These are phyloP conservation scores for cucumber (Cucumis sativus) DNA, from an alignment of 306 rosid species.

Conservation along the genomic window DNA sequence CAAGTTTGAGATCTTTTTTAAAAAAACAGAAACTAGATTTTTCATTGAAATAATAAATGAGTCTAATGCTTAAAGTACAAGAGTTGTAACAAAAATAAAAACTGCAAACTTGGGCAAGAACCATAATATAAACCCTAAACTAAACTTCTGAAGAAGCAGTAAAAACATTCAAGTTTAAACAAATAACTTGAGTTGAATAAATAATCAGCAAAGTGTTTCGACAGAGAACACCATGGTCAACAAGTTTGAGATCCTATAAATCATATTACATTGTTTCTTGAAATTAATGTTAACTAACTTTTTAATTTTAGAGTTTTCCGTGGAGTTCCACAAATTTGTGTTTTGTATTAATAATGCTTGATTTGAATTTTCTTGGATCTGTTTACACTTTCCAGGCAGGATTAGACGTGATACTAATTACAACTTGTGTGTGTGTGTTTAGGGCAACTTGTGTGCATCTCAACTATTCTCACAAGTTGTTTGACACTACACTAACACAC, in stretches of 20 bases:
- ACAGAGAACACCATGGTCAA: too few species aligned
- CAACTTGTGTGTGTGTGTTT: background rate
- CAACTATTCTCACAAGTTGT: background rate
- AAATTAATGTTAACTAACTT: background rate
- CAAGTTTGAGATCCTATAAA: background rate
- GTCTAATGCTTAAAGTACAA: too few species aligned
- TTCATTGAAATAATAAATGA: too few species aligned
- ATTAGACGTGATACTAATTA: background rate
- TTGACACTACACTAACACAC: background rate
- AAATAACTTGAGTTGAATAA: too few species aligned
- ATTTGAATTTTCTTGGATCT: background rate
- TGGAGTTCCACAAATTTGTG: background rate
- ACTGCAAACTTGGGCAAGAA: too few species aligned
- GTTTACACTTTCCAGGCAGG: background rate
- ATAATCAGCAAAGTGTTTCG: too few species aligned
- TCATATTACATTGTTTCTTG: background rate
- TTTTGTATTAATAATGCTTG: background rate
- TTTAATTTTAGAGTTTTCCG: background rate
- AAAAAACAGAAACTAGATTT: too few species aligned
- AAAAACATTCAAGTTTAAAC: too few species aligned
- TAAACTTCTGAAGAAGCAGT: too few species aligned
- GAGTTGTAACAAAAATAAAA: too few species aligned
- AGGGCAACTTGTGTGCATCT: background rate
- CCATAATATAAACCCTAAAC: too few species aligned
- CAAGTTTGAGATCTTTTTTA: background rate